Base-by-base conservation (phyloP, 306 rosid species). In the Heteromeles arbutifolia region DNA sequence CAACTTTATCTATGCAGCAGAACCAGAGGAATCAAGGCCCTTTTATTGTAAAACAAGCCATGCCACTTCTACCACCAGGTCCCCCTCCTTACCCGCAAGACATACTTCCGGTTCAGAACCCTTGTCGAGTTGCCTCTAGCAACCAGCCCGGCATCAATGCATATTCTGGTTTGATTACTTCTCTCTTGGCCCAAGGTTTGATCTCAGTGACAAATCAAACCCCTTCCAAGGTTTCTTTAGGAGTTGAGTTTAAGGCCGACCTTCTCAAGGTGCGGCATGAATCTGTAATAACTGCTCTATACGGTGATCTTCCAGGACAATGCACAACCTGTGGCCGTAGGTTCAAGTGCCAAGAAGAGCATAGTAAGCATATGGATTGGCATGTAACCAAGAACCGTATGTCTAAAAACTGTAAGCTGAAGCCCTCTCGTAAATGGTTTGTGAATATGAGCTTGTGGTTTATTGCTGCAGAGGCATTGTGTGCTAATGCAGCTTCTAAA, bases 351-450 rank as follows among this genome's bases (percentile, higher is more conserved):
- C 97, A 92, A 88, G 97, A 92, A 75, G 96, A 88, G 84, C 98
- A 95, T 83, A 83, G 97, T 76, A 89, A 77, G 80, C 97, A 92
- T 84, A 95, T 95, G 97, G 97, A 95, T 80, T 95, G 98, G 97
- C 98, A 95, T 82, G 98, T 95, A 70, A 90, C 97, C n/a, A 95
- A 84, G 89, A 95, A 95, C 65, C 87, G 96, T 19, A 95, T 95
- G 98, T 92, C 97, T 10, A 95, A 87, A 83, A 90, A 29, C 67
- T 90, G 88, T 68, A 95, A 92, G 79, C 97, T 92, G 86, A 95
- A 90, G 84, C 87, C 89, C 37, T 90, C 97, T 80, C 92, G 97
- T 14, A 90, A 88, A 81, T 95, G 98, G 97, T 95, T 92, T 90
- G 97, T 92, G 44, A 84, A 88, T 86, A 81, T 85, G 34, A 86